Conservation (phyloP, 176 grass and related monocot species). For the Avena eriantha region DNA sequence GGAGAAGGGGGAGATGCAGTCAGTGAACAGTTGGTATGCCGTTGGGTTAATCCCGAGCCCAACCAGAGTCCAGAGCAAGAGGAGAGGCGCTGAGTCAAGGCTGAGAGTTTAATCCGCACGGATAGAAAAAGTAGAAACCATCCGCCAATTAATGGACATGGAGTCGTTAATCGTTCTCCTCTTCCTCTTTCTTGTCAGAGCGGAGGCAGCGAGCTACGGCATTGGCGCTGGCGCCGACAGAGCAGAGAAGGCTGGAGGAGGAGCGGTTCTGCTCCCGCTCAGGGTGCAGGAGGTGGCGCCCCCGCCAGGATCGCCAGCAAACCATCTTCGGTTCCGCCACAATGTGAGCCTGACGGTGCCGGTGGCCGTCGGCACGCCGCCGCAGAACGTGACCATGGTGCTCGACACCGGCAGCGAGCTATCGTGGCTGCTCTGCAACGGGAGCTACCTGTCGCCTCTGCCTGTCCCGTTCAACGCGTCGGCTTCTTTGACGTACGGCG, state of each 20-base stretch:
- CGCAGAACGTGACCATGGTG: slow-evolving; percentile 83
- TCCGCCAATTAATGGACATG: slow-evolving; percentile 8
- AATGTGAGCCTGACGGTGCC: slow-evolving; percentile 73
- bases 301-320: slow-evolving; percentile 25
- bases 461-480: slow-evolving; percentile 43
- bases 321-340: slow-evolving; percentile 65
- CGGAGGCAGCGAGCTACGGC: neutral
- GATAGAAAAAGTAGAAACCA: slow-evolving; percentile 13
- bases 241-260: neutral
- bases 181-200: slow-evolving; percentile 1
- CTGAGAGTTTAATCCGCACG: neutral
- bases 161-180: slow-evolving; percentile 28
- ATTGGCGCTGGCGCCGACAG: neutral
- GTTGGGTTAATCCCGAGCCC: neutral
- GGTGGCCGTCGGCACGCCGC: slow-evolving; percentile 62
- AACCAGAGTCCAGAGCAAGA: neutral
- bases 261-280: slow-evolving; percentile 43
- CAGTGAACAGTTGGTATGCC: neutral
- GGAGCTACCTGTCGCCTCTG: slow-evolving; percentile 11
- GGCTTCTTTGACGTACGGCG: slow-evolving; percentile 55
- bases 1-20: neutral
- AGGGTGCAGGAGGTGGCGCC: slow-evolving; percentile 37
- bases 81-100: too few relatives aligned
- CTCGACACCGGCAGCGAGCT: slow-evolving; percentile 94
- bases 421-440: slow-evolving; percentile 84